Evolutionary conservation across 441 rosid species (phyloP), one percentile per base, ranked within the genome.

Genomic region (Populus hybrid): DNA sequence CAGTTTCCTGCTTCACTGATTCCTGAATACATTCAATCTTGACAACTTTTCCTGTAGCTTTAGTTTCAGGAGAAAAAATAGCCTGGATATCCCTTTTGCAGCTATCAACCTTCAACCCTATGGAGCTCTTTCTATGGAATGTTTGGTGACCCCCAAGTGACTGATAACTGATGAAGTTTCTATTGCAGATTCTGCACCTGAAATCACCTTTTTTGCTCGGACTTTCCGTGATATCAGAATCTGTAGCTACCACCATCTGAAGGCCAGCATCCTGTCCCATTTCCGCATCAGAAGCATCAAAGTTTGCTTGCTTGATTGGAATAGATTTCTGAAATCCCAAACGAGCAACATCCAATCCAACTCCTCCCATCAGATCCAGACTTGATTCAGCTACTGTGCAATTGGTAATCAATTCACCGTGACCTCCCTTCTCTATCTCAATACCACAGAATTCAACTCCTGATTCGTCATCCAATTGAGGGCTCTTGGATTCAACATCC

Each of bases 61-160:
- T 85, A 54, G 2, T 40, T 70, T 86, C 85, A 50, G 83, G 73
- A 69, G 73, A 69, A 72, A 69, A 40, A 67, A 68, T 74, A 77
- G 38, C 38, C 30, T 36, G 77, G 46, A 21, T 59, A 21, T 76
- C 69, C 28, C 75, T 75, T 67, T 75, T 74, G 23, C 32, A 42
- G 38, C 57, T 72, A 73, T 82, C 85, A 64, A 70, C 76, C 74
- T 82, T 81, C 81, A 63, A 32, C 8, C 67, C 69, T 28, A 16
- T 10, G 24, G 64, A 78, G 75, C 73, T 69, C 73, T 63, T 87
- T 76, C 88, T 77, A 73, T 92, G 93, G 69, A 72, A 67, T 69
- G 89, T 88, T 79, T 88, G 88, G 83, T 93, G 95, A 70, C 95
- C 94, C 50, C 93, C 95, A 78, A 89, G 88, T n/a, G 95, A 91